Evolutionary conservation across 495 filamentous ascomycete species (phyloP).

Genomic region (Margaritispora aquatica): DNA sequence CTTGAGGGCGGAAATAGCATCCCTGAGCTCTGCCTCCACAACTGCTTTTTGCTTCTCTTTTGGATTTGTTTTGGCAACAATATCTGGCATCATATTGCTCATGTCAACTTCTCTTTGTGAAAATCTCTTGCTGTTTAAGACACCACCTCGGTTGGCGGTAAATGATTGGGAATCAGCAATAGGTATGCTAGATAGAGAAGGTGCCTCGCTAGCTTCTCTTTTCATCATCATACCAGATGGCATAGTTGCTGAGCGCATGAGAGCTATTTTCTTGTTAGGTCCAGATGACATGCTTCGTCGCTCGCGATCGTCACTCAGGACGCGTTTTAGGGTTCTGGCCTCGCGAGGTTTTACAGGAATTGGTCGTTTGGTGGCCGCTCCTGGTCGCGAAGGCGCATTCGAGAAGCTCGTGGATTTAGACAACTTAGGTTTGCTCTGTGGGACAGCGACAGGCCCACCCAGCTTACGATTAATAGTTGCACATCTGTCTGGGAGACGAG

Average conservation of each 20-base stretch:
- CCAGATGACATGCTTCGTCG: constrained; percentile 37
- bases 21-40: constrained; percentile 73
- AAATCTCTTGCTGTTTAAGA: constrained; percentile 53
- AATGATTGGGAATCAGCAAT: constrained; percentile 23
- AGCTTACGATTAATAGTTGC: constrained; percentile 78
- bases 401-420: constrained; percentile 31
- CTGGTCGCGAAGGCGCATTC: constrained; percentile 36
- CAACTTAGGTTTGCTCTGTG: constrained; percentile 50
- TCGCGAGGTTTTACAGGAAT: constrained; percentile 41
- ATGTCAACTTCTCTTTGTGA: constrained; percentile 66
- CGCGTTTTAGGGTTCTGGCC: constrained; percentile 58
- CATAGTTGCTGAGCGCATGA: constrained; percentile 67
- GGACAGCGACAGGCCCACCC: constrained; percentile 63
- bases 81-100: constrained; percentile 43
- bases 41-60: constrained; percentile 70
- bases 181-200: constrained; percentile 45
- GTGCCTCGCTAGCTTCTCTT: constrained; percentile 55
- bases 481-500: constrained; percentile 76
- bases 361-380: constrained; percentile 49
- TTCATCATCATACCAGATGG: constrained; percentile 51
- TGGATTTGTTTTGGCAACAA: constrained; percentile 44
- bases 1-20: constrained; percentile 75
- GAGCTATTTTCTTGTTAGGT: constrained; percentile 44
- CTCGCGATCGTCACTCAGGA: constrained; percentile 59
- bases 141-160: constrained; percentile 36